Evolutionary conservation across 257 asterid genomes (phyloP), one percentile per base, ranked within the genome.

Genomic region (Leonotis leonurus): DNA sequence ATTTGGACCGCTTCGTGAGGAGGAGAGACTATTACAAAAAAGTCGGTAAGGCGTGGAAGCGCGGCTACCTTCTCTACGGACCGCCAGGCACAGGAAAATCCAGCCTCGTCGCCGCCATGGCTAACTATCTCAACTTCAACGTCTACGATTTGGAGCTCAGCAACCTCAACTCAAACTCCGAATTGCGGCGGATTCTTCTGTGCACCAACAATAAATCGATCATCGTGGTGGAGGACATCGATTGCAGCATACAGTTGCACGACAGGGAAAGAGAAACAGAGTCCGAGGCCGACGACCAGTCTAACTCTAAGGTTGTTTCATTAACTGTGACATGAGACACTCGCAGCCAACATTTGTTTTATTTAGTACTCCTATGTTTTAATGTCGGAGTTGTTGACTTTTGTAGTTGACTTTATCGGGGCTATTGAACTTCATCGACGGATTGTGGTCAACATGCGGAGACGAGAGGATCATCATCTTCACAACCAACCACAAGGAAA

Each of bases 11-110:
- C 80, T 89, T 89, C 52, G 22, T 87, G 72, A 76, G 79, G 77
- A 79, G 97, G 66, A 87, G 73, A 16, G 92, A 89, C 9, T 89
- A 80, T 73, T 89, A 89, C 30, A 84, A 65, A 77, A 81, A 70
- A 55, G 95, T 89, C 0, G 97, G 97, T 2, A 89, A 85, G 55
- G 97, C 97, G 4, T 89, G 97, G 97, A 89, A 86, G 44, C 74
- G 95, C 55, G 95, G 97, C 17, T 86, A 89, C 64, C 75, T 89
- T 9, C 62, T 89, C 72, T 89, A 86, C 63, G 95, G 97, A 0
- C 97, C 95, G 1, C 97, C 97, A 0, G 97, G 96, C n/a, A 89
- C 96, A 0, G 95, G 95, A 12, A 89, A 89, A 68, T 86, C 95
- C 9, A 89, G 89, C 69, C 69, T 86, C 74, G 75, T 86, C 18